A percentile compares a stretch with the other conserved stretches of the same genome.
These are phyloP conservation scores for Nemania serpens DNA, from an alignment of 2,329 filamentous ascomycete genomes.

Conservation along the genomic window DNA sequence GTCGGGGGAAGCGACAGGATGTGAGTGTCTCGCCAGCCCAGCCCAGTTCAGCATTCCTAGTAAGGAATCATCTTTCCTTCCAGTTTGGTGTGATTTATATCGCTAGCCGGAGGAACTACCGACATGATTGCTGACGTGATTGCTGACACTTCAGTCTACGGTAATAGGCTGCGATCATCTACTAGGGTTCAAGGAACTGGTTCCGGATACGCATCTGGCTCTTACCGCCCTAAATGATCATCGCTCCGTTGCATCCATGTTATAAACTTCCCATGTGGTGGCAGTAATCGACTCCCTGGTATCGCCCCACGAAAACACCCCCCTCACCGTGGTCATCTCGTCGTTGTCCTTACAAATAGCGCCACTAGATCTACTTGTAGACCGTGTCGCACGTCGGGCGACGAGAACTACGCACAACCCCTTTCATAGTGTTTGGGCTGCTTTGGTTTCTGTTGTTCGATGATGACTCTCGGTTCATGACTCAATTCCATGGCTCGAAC, in stretches of 20 bases:
- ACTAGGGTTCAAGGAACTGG: constrained; percentile 64
- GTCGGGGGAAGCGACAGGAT: constrained; percentile 88
- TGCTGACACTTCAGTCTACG: constrained; percentile 82
- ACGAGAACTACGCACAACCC: constrained; percentile 33
- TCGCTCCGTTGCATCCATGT: constrained; percentile 31
- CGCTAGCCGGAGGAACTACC: constrained; percentile 76
- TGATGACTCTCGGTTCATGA: constrained; percentile 45
- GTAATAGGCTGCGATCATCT: constrained; percentile 85
- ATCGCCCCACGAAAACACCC: constrained; percentile 32
- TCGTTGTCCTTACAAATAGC: constrained; percentile 31
- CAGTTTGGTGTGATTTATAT: constrained; percentile 79
- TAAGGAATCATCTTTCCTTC: constrained; percentile 86
- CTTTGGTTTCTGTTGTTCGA: constrained; percentile 47
- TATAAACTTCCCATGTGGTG: constrained; percentile 34
- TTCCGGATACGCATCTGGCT: constrained; percentile 48
- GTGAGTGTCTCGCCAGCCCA: constrained; percentile 76
- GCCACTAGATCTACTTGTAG: constrained; percentile 29
- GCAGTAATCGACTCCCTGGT: constrained; percentile 30
- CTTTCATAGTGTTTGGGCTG: constrained; percentile 44
- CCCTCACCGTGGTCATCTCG: constrained; percentile 33
- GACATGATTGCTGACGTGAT: constrained; percentile 78
- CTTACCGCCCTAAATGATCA: constrained; percentile 52
- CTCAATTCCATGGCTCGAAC: constrained; percentile 45
- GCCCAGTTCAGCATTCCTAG: constrained; percentile 69
- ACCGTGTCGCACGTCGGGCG: constrained; percentile 32